These are phyloP conservation scores for Papiliotrema flavescens DNA, from an alignment of 1,284 basidiomycete species.

Conservation along the genomic window DNA sequence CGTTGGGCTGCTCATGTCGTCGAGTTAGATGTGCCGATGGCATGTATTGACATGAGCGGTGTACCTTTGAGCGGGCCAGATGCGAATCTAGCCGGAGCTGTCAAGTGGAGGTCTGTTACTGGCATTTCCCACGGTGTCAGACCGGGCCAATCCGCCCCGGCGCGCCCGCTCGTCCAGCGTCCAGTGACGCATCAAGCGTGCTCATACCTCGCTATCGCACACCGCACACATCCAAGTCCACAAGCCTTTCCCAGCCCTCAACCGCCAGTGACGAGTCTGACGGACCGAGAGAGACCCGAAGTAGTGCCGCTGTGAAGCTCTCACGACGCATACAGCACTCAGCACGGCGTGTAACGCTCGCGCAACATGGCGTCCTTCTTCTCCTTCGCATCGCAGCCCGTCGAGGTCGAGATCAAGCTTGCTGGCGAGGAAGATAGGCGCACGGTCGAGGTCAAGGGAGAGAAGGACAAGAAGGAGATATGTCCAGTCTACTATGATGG, in stretches of 20 bases:
- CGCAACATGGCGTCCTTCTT: conserved; percentile 90
- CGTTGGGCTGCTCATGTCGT: neutral
- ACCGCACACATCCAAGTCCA: no score
- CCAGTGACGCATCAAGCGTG: neutral
- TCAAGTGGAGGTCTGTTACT: no score
- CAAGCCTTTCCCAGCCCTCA: no score
- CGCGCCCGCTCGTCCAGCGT: neutral
- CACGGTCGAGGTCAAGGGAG: conserved; percentile 59
- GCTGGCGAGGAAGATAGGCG: conserved; percentile 82
- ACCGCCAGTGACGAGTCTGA: no score
- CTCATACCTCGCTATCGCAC: no score
- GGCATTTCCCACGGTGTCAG: neutral
- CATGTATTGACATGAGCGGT: neutral
- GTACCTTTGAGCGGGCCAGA: no score
- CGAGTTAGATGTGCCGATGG: neutral
- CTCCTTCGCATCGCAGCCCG: conserved; percentile 69
- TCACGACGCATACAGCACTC: no score
- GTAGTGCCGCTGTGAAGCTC: no score
- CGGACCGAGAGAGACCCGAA: no score
- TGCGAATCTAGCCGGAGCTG: no score
- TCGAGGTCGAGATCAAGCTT: conserved; percentile 87
- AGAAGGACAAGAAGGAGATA: conserved; percentile 74
- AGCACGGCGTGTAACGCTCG: no score
- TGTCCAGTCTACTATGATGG: conserved; percentile 96
- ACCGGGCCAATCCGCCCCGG: neutral